These are phyloP conservation scores for Striga asiatica DNA, from an alignment of 257 asterid species.

Conservation along the genomic window DNA sequence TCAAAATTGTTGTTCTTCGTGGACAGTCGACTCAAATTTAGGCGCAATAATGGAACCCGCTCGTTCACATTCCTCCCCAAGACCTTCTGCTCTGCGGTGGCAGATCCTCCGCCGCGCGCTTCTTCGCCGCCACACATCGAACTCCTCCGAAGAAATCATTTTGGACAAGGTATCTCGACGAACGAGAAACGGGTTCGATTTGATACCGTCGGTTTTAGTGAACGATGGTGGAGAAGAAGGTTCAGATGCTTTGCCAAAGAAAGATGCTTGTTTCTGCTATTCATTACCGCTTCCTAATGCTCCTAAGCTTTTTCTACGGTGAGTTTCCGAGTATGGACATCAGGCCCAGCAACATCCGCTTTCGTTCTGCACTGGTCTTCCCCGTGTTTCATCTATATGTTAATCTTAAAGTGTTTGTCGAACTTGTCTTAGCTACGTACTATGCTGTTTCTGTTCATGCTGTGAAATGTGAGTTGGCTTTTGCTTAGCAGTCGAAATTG, in stretches of 20 bases:
- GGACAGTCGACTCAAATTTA: too few relatives aligned
- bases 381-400: background rate
- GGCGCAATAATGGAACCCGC: constrained; percentile 17
- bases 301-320: constrained; percentile 52
- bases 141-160: constrained; percentile 28
- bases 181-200: constrained; percentile 53
- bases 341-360: background rate
- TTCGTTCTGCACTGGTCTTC: background rate
- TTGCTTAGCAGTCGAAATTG: background rate
- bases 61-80: constrained; percentile 19
- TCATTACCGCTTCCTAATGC: constrained; percentile 46
- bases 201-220: constrained; percentile 42
- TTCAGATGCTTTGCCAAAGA: constrained; percentile 21
- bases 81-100: constrained; percentile 63
- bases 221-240: constrained; percentile 26
- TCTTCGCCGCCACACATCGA: constrained; percentile 31
- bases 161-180: constrained; percentile 53
- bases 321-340: constrained; percentile 15
- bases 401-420: background rate
- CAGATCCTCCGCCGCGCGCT: constrained; percentile 69
- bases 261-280: constrained; percentile 51
- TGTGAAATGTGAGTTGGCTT: background rate
- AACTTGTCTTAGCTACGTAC: background rate
- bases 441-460: background rate
- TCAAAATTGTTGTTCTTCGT: too few relatives aligned